A percentile compares a stretch with the other conserved stretches of the same genome.
phyloP scores from a whole-genome alignment of 1,284 basidiomycete species.

The Papiliotrema fonsecae region DNA sequence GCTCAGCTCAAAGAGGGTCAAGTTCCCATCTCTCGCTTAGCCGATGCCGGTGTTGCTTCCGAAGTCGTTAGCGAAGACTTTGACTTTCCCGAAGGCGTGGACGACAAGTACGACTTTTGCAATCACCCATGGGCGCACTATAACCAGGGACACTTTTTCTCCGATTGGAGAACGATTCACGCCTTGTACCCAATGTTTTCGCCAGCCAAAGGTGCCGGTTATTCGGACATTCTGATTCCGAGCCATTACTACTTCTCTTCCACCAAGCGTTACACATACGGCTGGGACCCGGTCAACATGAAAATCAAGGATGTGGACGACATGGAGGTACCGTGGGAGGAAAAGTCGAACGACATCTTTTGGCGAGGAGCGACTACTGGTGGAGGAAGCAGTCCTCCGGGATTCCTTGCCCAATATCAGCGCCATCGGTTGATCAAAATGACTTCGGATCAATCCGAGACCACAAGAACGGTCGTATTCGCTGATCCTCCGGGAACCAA shows the following conservation, averaged over 20 bases:
- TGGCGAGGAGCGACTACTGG: constrained; percentile 83
- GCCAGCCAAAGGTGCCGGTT: constrained; percentile 76
- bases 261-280: constrained; percentile 78
- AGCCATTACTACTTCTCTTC: constrained; percentile 89
- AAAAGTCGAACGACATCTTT: constrained; percentile 52
- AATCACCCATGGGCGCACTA: constrained; percentile 72
- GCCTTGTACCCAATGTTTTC: constrained; percentile 85
- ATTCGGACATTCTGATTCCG: constrained; percentile 82
- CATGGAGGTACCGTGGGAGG: constrained; percentile 69
- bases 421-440: constrained; percentile 82
- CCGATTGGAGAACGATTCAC: constrained; percentile 83
- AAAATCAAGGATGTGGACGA: constrained; percentile 66
- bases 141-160: constrained; percentile 89
- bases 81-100: constrained; percentile 57
- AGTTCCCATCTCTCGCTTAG: constrained; percentile 45
- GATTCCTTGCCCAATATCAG: constrained; percentile 78
- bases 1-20: constrained; percentile 51
- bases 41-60: constrained; percentile 46
- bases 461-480: constrained; percentile 68
- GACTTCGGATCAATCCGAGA: constrained; percentile 59
- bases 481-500: constrained; percentile 62
- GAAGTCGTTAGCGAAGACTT: constrained; percentile 55
- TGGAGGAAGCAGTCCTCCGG: constrained; percentile 79
- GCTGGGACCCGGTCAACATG: constrained; percentile 72
- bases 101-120: constrained; percentile 71